Percentiles rank a stretch among this genome's conserved stretches.
Conservation (phyloP, 2,329 filamentous ascomycete species). For the Ceratocystiopsis minuta region DNA sequence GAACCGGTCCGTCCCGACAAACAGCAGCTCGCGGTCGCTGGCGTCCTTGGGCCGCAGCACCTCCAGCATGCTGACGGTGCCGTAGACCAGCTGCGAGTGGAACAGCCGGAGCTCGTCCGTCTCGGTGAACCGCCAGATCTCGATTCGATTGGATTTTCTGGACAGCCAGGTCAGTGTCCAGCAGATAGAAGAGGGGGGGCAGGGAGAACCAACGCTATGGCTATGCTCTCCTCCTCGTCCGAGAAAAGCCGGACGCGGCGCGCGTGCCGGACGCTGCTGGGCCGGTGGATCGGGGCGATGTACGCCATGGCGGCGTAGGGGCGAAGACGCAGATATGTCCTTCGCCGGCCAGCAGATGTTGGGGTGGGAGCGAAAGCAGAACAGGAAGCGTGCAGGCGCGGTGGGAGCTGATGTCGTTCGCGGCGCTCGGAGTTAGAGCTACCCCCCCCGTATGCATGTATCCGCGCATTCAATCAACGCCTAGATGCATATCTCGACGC, state of each 20-base stretch:
- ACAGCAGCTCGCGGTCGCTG: constrained; percentile 57
- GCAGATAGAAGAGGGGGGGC: constrained; percentile 14
- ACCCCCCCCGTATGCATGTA: too few species aligned
- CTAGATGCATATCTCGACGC: too few species aligned
- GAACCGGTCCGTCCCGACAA: constrained; percentile 77
- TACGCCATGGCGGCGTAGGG: constrained; percentile 56
- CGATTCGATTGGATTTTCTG: constrained; percentile 70
- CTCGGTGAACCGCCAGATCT: constrained; percentile 56
- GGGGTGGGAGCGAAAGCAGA: not conserved
- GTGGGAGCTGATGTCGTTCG: too few species aligned
- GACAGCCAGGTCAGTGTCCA: constrained; percentile 8
- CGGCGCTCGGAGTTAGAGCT: too few species aligned
- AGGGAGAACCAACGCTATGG: too few species aligned
- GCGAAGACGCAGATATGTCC: too few species aligned
- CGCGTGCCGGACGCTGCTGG: constrained; percentile 82
- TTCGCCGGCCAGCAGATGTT: too few species aligned
- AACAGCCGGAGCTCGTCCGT: constrained; percentile 49
- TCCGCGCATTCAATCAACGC: too few species aligned
- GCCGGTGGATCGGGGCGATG: constrained; percentile 78
- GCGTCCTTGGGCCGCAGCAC: constrained; percentile 59
- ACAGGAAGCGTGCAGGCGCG: not conserved
- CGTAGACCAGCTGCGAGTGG: constrained; percentile 58
- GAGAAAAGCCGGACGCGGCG: constrained; percentile 61
- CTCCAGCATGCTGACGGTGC: constrained; percentile 71
- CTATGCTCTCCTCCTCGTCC: constrained; percentile 48